Base-by-base conservation (phyloP, 768 basidiomycete genomes). In the Xerocomus spinulosus region DNA sequence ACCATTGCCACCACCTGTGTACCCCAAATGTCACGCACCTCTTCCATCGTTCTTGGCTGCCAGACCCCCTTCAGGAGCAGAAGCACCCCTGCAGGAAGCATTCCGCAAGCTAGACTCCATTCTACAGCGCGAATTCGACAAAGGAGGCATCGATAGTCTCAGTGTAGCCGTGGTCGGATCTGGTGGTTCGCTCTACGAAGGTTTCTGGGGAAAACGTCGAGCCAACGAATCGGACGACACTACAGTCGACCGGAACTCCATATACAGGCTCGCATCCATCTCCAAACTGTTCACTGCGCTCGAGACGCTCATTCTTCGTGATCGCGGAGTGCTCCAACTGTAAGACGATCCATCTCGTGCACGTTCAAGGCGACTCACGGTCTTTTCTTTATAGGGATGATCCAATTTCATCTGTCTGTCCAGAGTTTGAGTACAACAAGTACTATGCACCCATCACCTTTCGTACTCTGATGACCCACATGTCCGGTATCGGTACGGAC, bases 211-310 rank as follows among this genome's bases (percentile, higher is more conserved):
- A 14, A 54, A 54, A 6, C 62, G 67, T 29, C 61, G 68, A 41
- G 76, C 74, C 26, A 79, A 80, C 48, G 77, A 75, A 53, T 64
- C 69, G 3, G 54, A 51, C 6, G 50, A 48, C 9, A 53, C 54
- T 5, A 58, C 56, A 0, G 68, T 73, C 1, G 60, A 71, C n/a
- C 65, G 69, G 42, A 57, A 78, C 54, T 73, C 77, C 0, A 69
- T 77, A 41, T 80, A 79, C 52, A 68, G 80, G 23, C 64, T 80
- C 21, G 78, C 77, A 2, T 77, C 74, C 33, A 70, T 77, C 46
- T 71, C 74, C 6, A 82, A 80, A 59, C 60, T 80, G 48, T 78
- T 79, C 53, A 69, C 72, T 4, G 69, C 70, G 0, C 52, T 78
- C 5, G 75, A 81, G 53, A 76, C 73, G 0, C 55, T 76, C 33